A percentile compares a stretch with the other conserved stretches of the same genome.
Conservation (phyloP, 306 rosid genomes). For the Casuarina glauca region DNA sequence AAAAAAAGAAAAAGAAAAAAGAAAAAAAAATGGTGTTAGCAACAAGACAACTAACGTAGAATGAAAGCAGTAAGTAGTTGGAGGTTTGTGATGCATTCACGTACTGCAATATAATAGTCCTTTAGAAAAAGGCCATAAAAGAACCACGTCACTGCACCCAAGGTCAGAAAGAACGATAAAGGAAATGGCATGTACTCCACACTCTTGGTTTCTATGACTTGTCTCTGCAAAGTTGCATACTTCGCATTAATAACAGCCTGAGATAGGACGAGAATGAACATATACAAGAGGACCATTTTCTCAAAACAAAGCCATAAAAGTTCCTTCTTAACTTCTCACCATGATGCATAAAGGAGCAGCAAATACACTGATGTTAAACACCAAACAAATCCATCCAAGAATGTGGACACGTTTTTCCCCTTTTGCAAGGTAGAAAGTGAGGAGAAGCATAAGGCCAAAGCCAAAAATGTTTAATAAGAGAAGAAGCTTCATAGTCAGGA, state of each 20-base stretch:
- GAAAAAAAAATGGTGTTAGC: neutral
- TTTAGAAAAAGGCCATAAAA: conserved; percentile 80
- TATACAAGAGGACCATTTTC: neutral
- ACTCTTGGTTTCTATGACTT: conserved; percentile 69
- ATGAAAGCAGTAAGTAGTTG: neutral
- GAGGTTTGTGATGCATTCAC: conserved; percentile 7
- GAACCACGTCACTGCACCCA: conserved; percentile 93
- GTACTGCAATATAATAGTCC: conserved; percentile 87
- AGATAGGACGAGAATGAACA: neutral
- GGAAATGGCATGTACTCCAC: conserved; percentile 91
- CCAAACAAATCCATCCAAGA: conserved; percentile 88
- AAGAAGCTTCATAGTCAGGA: conserved; percentile 53
- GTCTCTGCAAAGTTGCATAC: conserved; percentile 45
- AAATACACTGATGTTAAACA: conserved; percentile 72
- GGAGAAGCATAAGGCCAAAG: conserved; percentile 66
- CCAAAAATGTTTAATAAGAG: conserved; percentile 69
- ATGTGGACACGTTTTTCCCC: conserved; percentile 58
- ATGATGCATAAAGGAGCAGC: conserved; percentile 86
- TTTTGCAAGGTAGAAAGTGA: conserved; percentile 57
- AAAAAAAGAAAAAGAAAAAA: conserved; percentile 16
- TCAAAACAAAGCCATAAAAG: neutral
- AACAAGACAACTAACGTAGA: neutral
- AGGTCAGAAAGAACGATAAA: conserved; percentile 72
- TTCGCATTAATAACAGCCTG: neutral
- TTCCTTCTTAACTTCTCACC: conserved; percentile 39